Percentiles rank a stretch among this genome's conserved stretches.
Evolutionary conservation across 2,329 filamentous ascomycete species (phyloP).

Genomic region (Rasamsonia emersonii): DNA sequence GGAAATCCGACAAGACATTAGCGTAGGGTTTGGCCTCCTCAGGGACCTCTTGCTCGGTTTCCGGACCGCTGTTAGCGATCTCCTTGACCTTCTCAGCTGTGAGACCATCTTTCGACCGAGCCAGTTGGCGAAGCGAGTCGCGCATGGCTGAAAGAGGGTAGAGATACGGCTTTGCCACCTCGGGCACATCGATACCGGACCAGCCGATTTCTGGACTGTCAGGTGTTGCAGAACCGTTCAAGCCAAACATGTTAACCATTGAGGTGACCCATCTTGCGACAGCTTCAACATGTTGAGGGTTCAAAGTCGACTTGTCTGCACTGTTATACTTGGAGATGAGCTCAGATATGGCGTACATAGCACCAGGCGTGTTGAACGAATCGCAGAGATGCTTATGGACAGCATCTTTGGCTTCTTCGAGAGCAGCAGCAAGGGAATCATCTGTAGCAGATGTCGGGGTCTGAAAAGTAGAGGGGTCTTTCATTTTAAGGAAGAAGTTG

Average conservation of each 20-base stretch:
- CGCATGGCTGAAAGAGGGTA: constrained; percentile 50
- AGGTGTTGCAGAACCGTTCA: constrained; percentile 40
- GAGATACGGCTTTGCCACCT: constrained; percentile 51
- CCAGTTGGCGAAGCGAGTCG: constrained; percentile 49
- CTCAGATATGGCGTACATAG: constrained; percentile 69
- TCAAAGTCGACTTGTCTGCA: constrained; percentile 37
- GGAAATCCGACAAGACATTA: constrained; percentile 37
- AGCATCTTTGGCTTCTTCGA: constrained; percentile 48
- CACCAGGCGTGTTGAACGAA: constrained; percentile 77
- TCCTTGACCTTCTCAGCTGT: constrained; percentile 29
- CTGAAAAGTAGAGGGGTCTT: constrained; percentile 33
- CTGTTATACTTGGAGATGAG: constrained; percentile 71
- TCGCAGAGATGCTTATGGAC: constrained; percentile 63
- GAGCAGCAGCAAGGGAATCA: constrained; percentile 37
- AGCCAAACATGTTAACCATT: constrained; percentile 75
- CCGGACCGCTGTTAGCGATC: constrained; percentile 24
- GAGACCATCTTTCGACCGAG: constrained; percentile 41
- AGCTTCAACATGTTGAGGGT: constrained; percentile 40
- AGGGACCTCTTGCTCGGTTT: constrained; percentile 13
- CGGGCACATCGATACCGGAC: constrained; percentile 56
- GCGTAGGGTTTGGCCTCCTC: constrained; percentile 37
- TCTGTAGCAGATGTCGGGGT: constrained; percentile 21
- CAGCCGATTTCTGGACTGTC: constrained; percentile 47
- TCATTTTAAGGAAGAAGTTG: constrained; percentile 56
- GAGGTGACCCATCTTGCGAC: constrained; percentile 72